phyloP scores from a whole-genome alignment of 352 stramenopile species.

The Phytophthora citricola region DNA sequence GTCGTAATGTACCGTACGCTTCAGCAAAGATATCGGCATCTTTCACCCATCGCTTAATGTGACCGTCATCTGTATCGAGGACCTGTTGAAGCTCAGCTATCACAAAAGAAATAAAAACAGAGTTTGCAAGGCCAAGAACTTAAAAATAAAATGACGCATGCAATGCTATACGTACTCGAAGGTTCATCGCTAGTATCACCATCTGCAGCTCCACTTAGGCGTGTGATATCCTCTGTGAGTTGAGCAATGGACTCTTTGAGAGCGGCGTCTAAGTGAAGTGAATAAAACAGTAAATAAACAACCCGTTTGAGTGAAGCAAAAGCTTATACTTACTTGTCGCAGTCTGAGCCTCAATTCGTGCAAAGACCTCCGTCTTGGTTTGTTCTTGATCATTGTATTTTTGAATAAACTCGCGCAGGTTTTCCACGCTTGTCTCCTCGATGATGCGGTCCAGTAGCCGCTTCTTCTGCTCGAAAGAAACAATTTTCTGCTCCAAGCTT shows the following conservation, averaged over 20 bases:
- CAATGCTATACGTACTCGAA: constrained; percentile 31
- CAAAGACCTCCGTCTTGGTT: constrained; percentile 57
- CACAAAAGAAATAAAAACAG: background rate
- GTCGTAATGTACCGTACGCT: constrained; percentile 35
- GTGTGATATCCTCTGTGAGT: constrained; percentile 64
- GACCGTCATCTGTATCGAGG: constrained; percentile 54
- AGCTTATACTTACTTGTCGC: constrained; percentile 38
- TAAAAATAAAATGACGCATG: background rate
- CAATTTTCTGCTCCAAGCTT: constrained; percentile 66
- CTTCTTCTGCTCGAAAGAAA: constrained; percentile 81
- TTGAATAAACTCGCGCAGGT: constrained; percentile 70
- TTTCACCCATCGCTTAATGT: constrained; percentile 57
- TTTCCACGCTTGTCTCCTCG: constrained; percentile 52
- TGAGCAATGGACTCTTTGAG: constrained; percentile 53
- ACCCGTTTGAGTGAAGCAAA: background rate
- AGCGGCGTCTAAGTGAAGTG: constrained; percentile 41
- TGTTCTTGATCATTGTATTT: constrained; percentile 70
- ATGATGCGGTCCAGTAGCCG: constrained; percentile 64
- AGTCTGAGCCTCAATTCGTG: constrained; percentile 60
- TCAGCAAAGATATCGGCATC: constrained; percentile 60
- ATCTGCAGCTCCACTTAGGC: constrained; percentile 56
- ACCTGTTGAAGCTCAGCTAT: constrained; percentile 53
- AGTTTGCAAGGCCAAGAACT: background rate
- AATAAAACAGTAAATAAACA: no score
- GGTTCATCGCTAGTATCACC: constrained; percentile 41